These are phyloP conservation scores for Malania oleifera DNA, from an alignment of 164 flowering plant genomes.

Conservation along the genomic window DNA sequence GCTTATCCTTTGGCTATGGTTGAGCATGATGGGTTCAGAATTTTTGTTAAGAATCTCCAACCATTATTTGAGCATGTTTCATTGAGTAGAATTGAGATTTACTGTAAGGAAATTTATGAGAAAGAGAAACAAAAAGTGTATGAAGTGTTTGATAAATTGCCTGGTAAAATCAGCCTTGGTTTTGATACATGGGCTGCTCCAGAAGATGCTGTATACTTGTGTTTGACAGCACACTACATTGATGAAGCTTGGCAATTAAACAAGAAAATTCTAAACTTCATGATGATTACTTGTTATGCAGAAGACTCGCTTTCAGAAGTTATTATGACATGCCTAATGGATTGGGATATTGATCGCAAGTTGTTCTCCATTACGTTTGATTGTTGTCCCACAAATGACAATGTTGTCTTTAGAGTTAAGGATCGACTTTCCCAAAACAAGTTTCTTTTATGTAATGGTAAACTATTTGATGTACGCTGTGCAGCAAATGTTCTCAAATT, in stretches of 20 bases:
- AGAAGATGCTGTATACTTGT: constrained; percentile 2
- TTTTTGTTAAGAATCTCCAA: not conserved
- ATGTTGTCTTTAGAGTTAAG: constrained; percentile 26
- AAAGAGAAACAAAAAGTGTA: constrained; percentile 12
- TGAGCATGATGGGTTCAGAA: not conserved
- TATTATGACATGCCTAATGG: constrained; percentile 19
- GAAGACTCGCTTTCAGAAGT: not conserved
- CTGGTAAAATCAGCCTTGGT: constrained; percentile 11
- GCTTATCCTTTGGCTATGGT: constrained; percentile 2
- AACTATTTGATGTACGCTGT: constrained; percentile 38
- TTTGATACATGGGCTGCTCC: constrained; percentile 13
- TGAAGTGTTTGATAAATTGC: not conserved
- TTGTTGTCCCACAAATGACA: constrained; percentile 24
- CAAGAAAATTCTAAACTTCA: constrained; percentile 4
- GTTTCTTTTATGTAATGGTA: constrained; percentile 31
- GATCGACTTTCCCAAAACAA: constrained; percentile 35
- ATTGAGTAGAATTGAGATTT: not conserved
- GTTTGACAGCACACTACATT: constrained; percentile 13
- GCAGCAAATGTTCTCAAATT: constrained; percentile 27
- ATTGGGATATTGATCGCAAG: constrained; percentile 47
- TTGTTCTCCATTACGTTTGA: constrained; percentile 41
- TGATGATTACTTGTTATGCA: not conserved
- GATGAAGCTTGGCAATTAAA: constrained; percentile 13
- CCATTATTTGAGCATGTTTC: not conserved
- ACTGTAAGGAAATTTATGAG: constrained; percentile 5